phyloP scores from a whole-genome alignment of 148 eudicot species.

The Cornus suecica region DNA sequence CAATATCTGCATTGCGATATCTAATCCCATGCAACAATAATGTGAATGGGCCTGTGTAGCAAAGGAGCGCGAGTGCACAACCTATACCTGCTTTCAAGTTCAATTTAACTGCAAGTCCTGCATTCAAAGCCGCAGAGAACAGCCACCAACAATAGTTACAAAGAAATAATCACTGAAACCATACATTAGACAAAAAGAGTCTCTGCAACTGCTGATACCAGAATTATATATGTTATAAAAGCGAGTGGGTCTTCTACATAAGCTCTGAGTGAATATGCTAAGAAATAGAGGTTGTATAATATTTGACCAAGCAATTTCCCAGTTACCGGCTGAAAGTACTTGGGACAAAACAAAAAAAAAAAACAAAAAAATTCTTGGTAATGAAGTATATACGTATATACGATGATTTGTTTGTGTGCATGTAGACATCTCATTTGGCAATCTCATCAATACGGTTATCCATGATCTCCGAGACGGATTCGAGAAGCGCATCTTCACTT shows the following conservation, averaged over 20 bases:
- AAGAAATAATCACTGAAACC: not conserved
- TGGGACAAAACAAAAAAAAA: not conserved
- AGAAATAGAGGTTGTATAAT: no score
- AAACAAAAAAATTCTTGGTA: not conserved
- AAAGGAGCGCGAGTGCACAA: no score
- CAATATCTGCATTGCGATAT: no score
- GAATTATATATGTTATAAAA: not conserved
- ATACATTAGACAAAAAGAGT: no score
- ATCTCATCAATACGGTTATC: constrained; percentile 56
- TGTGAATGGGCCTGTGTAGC: no score
- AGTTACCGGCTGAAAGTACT: not conserved
- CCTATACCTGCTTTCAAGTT: no score
- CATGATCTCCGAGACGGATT: constrained; percentile 56
- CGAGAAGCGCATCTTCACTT: constrained; percentile 60
- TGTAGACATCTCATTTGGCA: constrained; percentile 13
- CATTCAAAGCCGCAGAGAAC: no score
- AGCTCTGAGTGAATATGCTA: no score
- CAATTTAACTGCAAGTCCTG: no score
- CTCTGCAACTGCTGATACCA: no score
- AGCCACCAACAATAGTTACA: no score
- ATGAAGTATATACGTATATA: not conserved
- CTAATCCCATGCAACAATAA: no score
- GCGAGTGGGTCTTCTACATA: not conserved
- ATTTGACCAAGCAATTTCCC: not conserved
- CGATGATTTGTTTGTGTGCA: constrained; percentile 3